Evolutionary conservation across 2,329 filamentous ascomycete species (phyloP).

Genomic region (Stachybotrys chartarum): DNA sequence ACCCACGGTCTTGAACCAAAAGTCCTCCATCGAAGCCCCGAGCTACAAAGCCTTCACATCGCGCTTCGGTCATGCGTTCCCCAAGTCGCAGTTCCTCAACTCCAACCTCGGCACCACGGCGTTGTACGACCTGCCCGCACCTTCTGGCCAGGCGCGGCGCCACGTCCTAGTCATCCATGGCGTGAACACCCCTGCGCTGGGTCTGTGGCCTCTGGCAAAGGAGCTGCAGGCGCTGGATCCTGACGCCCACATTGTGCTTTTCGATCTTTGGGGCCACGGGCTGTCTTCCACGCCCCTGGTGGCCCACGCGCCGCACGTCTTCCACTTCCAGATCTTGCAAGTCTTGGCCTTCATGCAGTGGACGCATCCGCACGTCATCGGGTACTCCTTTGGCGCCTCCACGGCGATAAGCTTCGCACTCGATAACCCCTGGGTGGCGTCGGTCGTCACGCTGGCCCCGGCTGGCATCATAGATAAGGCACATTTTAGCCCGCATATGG

Average conservation of each 20-base stretch:
- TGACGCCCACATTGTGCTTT: slow-evolving; percentile 28
- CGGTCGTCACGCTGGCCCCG: slow-evolving; percentile 36
- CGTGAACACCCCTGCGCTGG: slow-evolving; percentile 42
- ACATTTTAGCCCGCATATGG: slow-evolving; percentile 18
- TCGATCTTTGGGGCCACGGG: slow-evolving; percentile 48
- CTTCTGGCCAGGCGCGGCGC: not conserved
- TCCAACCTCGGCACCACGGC: not conserved
- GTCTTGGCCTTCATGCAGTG: slow-evolving; percentile 33
- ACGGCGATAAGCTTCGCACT: not conserved
- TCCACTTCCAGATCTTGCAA: slow-evolving; percentile 31
- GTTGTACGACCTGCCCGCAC: not conserved
- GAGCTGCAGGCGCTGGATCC: slow-evolving; percentile 27
- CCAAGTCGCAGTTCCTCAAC: not conserved
- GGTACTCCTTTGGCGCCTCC: slow-evolving; percentile 41
- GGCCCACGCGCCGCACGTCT: slow-evolving; percentile 32
- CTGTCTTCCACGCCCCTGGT: slow-evolving; percentile 38
- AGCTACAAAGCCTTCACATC: not conserved
- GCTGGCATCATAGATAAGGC: slow-evolving; percentile 30
- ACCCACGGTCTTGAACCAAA: too few relatives aligned
- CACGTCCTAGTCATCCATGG: slow-evolving; percentile 41
- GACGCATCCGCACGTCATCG: slow-evolving; percentile 35
- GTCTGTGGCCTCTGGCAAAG: slow-evolving; percentile 33
- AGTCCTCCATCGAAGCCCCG: not conserved
- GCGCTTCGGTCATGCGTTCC: not conserved
- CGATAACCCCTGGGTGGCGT: slow-evolving; percentile 14